Conservation (phyloP, 768 basidiomycete species). For the Termitomyces titanicus region DNA sequence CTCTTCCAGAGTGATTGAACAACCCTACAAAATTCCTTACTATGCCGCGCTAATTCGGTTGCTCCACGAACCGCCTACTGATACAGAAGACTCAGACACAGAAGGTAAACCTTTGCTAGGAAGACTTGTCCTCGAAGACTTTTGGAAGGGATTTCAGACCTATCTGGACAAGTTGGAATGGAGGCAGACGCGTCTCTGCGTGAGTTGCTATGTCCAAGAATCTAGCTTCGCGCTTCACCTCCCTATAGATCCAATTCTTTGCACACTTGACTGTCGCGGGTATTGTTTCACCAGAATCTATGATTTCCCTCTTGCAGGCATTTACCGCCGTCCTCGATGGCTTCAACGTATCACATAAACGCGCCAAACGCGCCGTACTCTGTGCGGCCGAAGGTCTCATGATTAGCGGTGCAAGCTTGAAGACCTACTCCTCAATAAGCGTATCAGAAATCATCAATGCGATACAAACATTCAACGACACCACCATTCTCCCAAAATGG, state of each 20-base stretch:
- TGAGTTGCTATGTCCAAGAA: constrained; percentile 36
- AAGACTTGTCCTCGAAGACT: constrained; percentile 77
- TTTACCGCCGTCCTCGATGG: constrained; percentile 87
- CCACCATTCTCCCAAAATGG: constrained; percentile 52
- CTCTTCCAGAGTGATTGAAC: constrained; percentile 70
- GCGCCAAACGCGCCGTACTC: constrained; percentile 75
- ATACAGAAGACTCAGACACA: constrained; percentile 31
- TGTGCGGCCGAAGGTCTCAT: constrained; percentile 82
- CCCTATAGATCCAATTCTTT: constrained; percentile 83
- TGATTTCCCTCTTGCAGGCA: constrained; percentile 77
- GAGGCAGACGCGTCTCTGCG: constrained; percentile 86
- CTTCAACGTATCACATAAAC: constrained; percentile 82
- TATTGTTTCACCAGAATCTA: constrained; percentile 72
- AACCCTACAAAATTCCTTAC: constrained; percentile 90
- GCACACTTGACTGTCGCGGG: constrained; percentile 79
- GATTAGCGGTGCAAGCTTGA: constrained; percentile 67
- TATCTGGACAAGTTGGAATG: constrained; percentile 88
- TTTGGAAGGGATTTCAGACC: constrained; percentile 87
- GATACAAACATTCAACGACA: constrained; percentile 69
- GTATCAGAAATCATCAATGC: constrained; percentile 67
- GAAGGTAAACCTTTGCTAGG: constrained; percentile 51
- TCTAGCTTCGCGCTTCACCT: neutral
- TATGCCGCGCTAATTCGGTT: constrained; percentile 79
- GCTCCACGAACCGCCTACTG: constrained; percentile 48
- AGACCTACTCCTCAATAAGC: constrained; percentile 53